Evolutionary conservation across 1,139 yeast species (phyloP).

Genomic region (Debaryomyces subglobosus): DNA sequence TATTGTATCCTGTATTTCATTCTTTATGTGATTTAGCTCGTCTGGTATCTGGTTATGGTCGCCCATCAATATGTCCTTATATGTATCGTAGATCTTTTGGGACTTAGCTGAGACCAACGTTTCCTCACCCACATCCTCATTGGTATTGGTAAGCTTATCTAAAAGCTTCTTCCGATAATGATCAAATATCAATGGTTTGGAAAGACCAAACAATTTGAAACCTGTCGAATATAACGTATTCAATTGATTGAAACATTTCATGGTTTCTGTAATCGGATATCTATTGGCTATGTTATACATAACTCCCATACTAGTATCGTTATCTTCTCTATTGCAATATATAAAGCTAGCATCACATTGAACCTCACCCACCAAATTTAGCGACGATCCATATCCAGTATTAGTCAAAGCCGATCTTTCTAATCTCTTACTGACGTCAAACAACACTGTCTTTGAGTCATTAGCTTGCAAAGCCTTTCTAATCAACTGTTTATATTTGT

Average conservation of each 20-base stretch:
- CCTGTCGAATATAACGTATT: conserved; percentile 19
- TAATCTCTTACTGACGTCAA: conserved; percentile 29
- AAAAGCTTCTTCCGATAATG: conserved; percentile 10
- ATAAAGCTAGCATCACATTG: conserved; percentile 56
- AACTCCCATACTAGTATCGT: conserved; percentile 19
- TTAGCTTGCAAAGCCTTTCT: conserved; percentile 20
- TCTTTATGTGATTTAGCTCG: conserved; percentile 8
- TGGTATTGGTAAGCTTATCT: not conserved
- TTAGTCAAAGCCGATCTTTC: conserved; percentile 54
- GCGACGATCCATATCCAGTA: conserved; percentile 60
- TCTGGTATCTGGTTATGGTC: conserved; percentile 3
- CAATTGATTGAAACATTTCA: conserved; percentile 9
- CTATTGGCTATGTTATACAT: conserved; percentile 26
- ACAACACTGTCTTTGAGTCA: conserved; percentile 13
- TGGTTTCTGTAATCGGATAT: conserved; percentile 28
- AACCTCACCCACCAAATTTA: conserved; percentile 48
- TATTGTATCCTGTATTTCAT: conserved; percentile 35
- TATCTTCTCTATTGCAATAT: conserved; percentile 5
- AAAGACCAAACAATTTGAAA: conserved; percentile 23
- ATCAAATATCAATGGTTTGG: conserved; percentile 29
- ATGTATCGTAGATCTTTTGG: conserved; percentile 17
- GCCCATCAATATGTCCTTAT: conserved; percentile 10
- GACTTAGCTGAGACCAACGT: conserved; percentile 21
- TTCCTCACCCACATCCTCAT: conserved; percentile 5
- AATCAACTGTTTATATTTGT: conserved; percentile 26